Percentiles rank a stretch among this genome's conserved stretches.
Conservation (phyloP, 2,329 filamentous ascomycete genomes). For the Tolypocladium ophioglossoides region DNA sequence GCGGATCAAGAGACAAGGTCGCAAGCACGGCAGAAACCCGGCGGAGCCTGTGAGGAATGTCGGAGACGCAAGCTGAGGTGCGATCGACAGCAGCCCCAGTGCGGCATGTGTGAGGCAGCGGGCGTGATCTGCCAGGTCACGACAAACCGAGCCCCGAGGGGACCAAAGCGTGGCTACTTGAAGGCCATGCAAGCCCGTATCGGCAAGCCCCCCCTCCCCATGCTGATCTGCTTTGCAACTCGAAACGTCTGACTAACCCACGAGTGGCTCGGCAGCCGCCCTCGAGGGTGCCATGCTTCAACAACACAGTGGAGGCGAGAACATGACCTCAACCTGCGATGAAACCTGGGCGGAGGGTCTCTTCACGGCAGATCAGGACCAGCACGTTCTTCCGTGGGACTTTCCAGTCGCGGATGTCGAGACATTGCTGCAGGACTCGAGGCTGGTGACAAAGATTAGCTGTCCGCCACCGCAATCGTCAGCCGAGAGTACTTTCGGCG, state of each 20-base stretch:
- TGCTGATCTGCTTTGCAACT: no score
- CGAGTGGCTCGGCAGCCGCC: background rate
- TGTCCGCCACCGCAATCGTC: background rate
- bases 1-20: background rate
- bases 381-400: background rate
- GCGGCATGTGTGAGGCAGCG: slow-evolving; percentile 1
- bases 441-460: background rate
- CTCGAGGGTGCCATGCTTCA: slow-evolving; percentile 2
- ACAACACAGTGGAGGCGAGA: background rate
- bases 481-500: background rate
- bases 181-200: slow-evolving; percentile 3
- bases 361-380: background rate
- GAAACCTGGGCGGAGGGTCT: background rate
- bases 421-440: background rate
- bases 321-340: background rate
- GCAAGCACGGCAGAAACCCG: slow-evolving; percentile 1
- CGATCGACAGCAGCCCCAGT: slow-evolving; percentile 4
- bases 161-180: slow-evolving; percentile 5
- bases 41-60: slow-evolving; percentile 5
- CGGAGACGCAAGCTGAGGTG: slow-evolving; percentile 5
- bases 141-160: slow-evolving; percentile 1
- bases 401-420: background rate
- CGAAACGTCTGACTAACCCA: background rate
- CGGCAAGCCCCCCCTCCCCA: background rate
- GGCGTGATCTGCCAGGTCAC: slow-evolving; percentile 3